A percentile compares a stretch with the other conserved stretches of the same genome.
These are phyloP conservation scores for Paramecium primaurelia DNA, from an alignment of 73 alveolate species.

Conservation along the genomic window DNA sequence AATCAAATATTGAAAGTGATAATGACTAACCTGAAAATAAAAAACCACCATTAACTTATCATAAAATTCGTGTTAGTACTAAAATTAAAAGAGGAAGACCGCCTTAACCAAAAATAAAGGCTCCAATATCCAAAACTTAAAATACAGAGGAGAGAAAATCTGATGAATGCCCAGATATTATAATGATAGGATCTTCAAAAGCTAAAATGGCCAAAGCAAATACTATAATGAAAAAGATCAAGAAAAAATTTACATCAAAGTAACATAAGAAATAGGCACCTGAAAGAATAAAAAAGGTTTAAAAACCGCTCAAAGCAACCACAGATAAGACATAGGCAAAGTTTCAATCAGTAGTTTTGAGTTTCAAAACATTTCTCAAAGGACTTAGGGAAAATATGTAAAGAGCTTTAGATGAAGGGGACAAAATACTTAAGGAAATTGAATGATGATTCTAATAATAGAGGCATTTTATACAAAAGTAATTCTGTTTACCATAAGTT, in stretches of 20 bases:
- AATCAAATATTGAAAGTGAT: background rate
- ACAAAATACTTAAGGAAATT: background rate
- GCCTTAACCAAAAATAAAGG: background rate
- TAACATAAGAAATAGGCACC: background rate
- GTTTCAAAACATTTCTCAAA: background rate
- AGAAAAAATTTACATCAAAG: background rate
- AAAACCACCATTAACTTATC: background rate
- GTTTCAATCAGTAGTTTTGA: background rate
- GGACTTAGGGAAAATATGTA: background rate
- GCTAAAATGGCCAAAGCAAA: constrained; percentile 3
- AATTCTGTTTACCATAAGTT: background rate
- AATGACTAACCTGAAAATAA: background rate
- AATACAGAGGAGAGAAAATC: background rate
- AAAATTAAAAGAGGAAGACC: background rate
- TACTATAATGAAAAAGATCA: background rate
- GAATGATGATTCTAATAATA: background rate
- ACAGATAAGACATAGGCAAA: background rate
- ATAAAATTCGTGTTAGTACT: background rate
- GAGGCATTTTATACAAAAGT: background rate
- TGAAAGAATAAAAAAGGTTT: background rate
- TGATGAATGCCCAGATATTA: background rate
- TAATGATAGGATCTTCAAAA: background rate
- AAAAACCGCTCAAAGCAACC: background rate
- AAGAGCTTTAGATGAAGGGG: background rate
- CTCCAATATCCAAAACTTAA: background rate